Evolutionary conservation across 805 yeast species (phyloP).

Genomic region (Lachancea kluyveri): DNA sequence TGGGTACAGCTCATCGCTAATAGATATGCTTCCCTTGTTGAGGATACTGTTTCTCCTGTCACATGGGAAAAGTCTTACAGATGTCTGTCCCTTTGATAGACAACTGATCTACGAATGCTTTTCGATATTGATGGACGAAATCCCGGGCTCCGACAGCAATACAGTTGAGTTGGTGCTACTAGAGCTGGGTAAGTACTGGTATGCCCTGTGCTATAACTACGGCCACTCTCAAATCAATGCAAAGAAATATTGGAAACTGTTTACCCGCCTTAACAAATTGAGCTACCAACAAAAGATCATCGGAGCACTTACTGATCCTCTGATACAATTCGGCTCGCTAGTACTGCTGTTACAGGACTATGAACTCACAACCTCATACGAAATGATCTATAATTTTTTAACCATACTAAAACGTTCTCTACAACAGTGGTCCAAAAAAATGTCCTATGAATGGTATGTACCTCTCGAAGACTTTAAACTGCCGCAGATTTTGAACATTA

Average conservation of each 20-base stretch:
- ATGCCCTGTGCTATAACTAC: conserved; percentile 11
- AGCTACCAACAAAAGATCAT: no score
- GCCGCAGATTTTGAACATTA: conserved; percentile 9
- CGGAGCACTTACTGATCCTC: no score
- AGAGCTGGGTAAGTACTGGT: conserved; percentile 13
- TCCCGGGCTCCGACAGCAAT: conserved; percentile 1
- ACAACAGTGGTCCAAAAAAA: conserved; percentile 5
- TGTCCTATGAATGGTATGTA: conserved; percentile 6
- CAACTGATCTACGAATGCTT: conserved; percentile 5
- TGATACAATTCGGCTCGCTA: conserved; percentile 10
- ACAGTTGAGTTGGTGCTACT: conserved; percentile 2
- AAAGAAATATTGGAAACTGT: conserved; percentile 5
- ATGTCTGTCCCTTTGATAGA: conserved; percentile 5
- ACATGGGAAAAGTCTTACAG: conserved; percentile 2
- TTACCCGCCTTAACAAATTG: conserved; percentile 5
- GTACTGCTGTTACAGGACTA: conserved; percentile 8
- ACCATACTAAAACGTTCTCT: conserved; percentile 6
- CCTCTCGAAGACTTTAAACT: conserved; percentile 8
- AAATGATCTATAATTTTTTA: conserved; percentile 6
- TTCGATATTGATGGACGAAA: conserved; percentile 3
- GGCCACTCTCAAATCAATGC: conserved; percentile 2
- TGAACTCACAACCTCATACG: conserved; percentile 4
- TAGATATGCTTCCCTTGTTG: conserved; percentile 8
- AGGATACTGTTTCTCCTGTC: conserved; percentile 10
- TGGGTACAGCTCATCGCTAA: neutral